phyloP scores from a whole-genome alignment of 2,329 filamentous ascomycete species.

The Pseudocercospora macadamiae region DNA sequence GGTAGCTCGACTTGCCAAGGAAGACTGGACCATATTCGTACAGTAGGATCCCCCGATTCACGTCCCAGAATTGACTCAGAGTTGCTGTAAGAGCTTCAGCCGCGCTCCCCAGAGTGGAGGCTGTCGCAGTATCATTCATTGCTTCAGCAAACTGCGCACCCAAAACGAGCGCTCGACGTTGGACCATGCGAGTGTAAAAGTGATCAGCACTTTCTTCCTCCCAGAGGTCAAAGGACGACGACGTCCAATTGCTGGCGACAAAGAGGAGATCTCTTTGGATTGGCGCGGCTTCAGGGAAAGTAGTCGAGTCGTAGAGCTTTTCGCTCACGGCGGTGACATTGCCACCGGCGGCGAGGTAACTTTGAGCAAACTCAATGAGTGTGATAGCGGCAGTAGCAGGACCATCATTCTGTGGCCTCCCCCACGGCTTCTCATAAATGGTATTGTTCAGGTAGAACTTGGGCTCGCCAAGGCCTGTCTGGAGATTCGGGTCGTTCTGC shows the following conservation, averaged over 20 bases:
- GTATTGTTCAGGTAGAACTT: slow-evolving; percentile 40
- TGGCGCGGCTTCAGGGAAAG: slow-evolving; percentile 30
- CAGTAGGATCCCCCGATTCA: slow-evolving; percentile 28
- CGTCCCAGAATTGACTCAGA: slow-evolving; percentile 38
- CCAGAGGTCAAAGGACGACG: slow-evolving; percentile 37
- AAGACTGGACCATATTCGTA: slow-evolving; percentile 41
- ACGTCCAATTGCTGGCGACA: slow-evolving; percentile 37
- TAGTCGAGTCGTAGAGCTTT: slow-evolving; percentile 36
- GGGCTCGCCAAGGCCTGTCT: slow-evolving; percentile 38
- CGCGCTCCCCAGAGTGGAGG: slow-evolving; percentile 31
- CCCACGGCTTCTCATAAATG: slow-evolving; percentile 37
- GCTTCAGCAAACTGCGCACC: slow-evolving; percentile 36
- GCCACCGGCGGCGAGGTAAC: slow-evolving; percentile 35
- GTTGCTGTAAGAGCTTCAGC: slow-evolving; percentile 32
- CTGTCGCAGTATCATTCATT: slow-evolving; percentile 34
- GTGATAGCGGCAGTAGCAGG: slow-evolving; percentile 38
- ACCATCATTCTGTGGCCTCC: slow-evolving; percentile 40
- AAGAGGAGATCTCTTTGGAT: slow-evolving; percentile 37
- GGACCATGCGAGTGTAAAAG: slow-evolving; percentile 39
- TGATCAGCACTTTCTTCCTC: slow-evolving; percentile 37
- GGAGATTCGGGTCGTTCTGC: slow-evolving; percentile 37
- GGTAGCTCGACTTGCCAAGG: slow-evolving; percentile 36
- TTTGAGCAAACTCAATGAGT: slow-evolving; percentile 37
- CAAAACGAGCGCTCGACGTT: slow-evolving; percentile 35
- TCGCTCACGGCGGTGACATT: slow-evolving; percentile 30